Conservation (phyloP, 164 flowering plant genomes). For the Tetracentron sinense region DNA sequence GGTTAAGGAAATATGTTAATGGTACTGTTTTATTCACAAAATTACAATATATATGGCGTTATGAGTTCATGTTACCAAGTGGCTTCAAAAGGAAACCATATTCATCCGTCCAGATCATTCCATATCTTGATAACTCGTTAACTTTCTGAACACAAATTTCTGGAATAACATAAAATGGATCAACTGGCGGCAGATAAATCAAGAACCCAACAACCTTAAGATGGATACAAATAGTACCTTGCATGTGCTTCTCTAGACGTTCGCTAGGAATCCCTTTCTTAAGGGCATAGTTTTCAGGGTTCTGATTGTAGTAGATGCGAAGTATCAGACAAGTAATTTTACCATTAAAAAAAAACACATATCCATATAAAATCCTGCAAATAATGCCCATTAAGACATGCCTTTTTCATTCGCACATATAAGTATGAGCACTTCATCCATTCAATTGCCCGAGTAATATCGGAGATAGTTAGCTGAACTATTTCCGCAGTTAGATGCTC, state of each 20-base stretch:
- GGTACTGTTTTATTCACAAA: background rate
- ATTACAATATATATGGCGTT: background rate
- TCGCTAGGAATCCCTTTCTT: conserved; percentile 54
- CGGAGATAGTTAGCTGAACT: conserved; percentile 84
- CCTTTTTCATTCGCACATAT: conserved; percentile 93
- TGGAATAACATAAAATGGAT: conserved; percentile 26
- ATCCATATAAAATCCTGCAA: conserved; percentile 3
- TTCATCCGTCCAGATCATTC: conserved; percentile 92
- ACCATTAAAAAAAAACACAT: conserved; percentile 6
- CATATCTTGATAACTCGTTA: conserved; percentile 67
- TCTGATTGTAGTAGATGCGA: conserved; percentile 38
- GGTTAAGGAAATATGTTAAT: background rate
- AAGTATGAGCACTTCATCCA: conserved; percentile 96
- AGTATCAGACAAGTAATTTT: conserved; percentile 16
- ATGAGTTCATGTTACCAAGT: conserved; percentile 33
- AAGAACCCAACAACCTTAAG: conserved; percentile 2
- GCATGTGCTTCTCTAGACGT: conserved; percentile 68
- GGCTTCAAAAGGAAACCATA: conserved; percentile 95
- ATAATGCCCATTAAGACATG: conserved; percentile 24
- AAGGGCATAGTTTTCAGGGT: conserved; percentile 72
- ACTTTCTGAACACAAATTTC: conserved; percentile 84
- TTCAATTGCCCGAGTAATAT: conserved; percentile 85
- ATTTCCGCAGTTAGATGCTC: conserved; percentile 98
- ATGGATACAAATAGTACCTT: conserved; percentile 43
- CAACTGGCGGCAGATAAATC: background rate